Evolutionary conservation across 1,139 yeast genomes (phyloP).

Genomic region (Magnusiomyces ingens): DNA sequence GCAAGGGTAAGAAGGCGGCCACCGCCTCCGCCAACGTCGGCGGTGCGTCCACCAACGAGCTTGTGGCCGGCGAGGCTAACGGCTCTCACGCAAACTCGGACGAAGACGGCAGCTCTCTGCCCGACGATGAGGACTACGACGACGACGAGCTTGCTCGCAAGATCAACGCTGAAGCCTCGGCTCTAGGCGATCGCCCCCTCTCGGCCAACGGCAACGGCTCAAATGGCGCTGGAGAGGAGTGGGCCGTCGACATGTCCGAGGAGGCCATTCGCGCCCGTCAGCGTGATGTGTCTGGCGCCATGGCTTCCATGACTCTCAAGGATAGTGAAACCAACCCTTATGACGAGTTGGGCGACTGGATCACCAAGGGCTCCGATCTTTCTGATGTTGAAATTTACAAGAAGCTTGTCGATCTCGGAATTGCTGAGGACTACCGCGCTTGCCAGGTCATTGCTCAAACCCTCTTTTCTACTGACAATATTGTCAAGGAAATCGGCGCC

Average conservation of each 20-base stretch:
- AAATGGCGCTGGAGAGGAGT: constrained; percentile 41
- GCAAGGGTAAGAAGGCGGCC: constrained; percentile 57
- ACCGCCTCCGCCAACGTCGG: constrained; percentile 91
- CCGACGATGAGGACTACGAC: constrained; percentile 45
- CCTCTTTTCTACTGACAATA: constrained; percentile 67
- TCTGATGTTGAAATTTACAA: constrained; percentile 87
- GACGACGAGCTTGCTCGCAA: constrained; percentile 67
- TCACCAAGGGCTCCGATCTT: constrained; percentile 59
- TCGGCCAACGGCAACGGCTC: constrained; percentile 35
- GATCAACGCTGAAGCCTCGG: constrained; percentile 79
- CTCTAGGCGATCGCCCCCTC: constrained; percentile 36
- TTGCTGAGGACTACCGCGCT: constrained; percentile 66
- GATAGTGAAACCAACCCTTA: constrained; percentile 37
- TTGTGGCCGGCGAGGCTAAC: constrained; percentile 30
- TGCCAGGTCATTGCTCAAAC: constrained; percentile 90
- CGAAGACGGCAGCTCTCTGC: constrained; percentile 29
- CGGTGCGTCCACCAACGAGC: constrained; percentile 66
- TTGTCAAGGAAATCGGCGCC: constrained; percentile 61
- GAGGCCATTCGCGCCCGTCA: constrained; percentile 96
- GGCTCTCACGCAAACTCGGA: constrained; percentile 26
- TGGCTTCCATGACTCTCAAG: constrained; percentile 38
- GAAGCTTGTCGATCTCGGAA: constrained; percentile 74
- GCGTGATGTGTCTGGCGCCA: constrained; percentile 62
- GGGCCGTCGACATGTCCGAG: constrained; percentile 98
- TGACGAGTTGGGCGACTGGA: constrained; percentile 89